Conservation (phyloP, 306 rosid genomes). For the Myrica gale region DNA sequence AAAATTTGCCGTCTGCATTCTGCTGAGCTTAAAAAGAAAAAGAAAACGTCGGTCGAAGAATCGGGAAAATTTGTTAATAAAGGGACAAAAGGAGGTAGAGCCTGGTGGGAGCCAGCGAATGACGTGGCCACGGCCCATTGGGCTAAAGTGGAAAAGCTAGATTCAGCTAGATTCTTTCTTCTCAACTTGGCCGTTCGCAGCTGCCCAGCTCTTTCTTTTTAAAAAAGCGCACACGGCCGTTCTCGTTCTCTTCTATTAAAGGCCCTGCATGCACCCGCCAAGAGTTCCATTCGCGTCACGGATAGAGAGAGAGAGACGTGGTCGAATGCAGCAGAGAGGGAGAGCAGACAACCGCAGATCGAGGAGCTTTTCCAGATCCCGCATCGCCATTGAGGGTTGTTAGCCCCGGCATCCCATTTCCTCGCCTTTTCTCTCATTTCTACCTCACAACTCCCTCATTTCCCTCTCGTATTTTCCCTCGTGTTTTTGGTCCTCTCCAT, state of each 20-base stretch:
- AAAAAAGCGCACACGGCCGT: no score
- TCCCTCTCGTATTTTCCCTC: not conserved
- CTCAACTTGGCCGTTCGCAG: not conserved
- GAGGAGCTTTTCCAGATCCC: constrained; percentile 80
- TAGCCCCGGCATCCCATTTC: constrained; percentile 13
- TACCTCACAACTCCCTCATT: not conserved
- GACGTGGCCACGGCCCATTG: constrained; percentile 23
- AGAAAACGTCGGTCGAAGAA: no score
- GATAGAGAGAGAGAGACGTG: not conserved
- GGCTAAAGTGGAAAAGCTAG: not conserved
- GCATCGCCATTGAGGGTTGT: constrained; percentile 76
- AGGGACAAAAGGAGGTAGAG: no score
- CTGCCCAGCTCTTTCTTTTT: not conserved
- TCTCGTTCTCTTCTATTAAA: no score
- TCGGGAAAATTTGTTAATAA: no score
- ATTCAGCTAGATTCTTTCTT: not conserved
- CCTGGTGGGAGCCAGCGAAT: not conserved
- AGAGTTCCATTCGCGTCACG: not conserved
- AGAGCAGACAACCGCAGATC: constrained; percentile 64
- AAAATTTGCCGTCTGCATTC: no score
- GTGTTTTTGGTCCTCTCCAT: not conserved
- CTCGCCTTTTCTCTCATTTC: not conserved
- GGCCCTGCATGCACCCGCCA: no score
- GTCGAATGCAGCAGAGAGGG: constrained; percentile 75
- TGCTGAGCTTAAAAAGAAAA: no score